Base-by-base conservation (phyloP, 257 asterid species). In the Nyctanthes arbortristis region DNA sequence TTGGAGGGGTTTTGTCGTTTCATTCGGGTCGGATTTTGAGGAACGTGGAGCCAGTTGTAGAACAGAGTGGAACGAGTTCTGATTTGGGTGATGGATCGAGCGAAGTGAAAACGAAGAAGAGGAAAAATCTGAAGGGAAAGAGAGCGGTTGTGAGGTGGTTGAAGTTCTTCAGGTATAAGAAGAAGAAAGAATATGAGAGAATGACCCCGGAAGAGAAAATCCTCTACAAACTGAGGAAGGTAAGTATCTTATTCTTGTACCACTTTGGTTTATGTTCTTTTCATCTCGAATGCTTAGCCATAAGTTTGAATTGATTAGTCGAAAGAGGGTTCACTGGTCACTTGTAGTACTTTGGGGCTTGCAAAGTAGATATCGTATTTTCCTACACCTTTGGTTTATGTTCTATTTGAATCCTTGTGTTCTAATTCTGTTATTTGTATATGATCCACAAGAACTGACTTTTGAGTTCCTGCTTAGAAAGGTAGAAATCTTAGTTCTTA, bases 61-160 rank as follows among this genome's bases (percentile, higher is more conserved):
- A 76, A 71, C 81, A 35, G 35, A 52, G 61, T 63, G 91, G 65
- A 7, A 63, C 57, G 25, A 29, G 20, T 70, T 66, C 11, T 28
- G 81, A 66, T 61, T 39, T 11, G 56, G 82, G 35, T 72, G 70
- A 57, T 33, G 83, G 79, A 67, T 75, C 85, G 62, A 74, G 84
- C 37, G 80, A 73, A 74, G 79, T 59, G 52, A 75, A 40, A 66
- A 82, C 52, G 49, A 79, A 76, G 73, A 87, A 84, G 73, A 86
- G 96, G 89, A 89, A 84, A 87, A 93, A 91, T 75, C 78, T 82
- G 67, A 93, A 93, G 78, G 99, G 99, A 24, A 89, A 89, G 79
- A 82, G 97, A 81, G 95, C 87, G 25, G 96, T 94, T 24, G 96
- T 86, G 73, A 83, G 75, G 78, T 94, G 97, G 99, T 73, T 94